Evolutionary conservation across 2,329 filamentous ascomycete species (phyloP).

Genomic region (Neofusicoccum ribis): DNA sequence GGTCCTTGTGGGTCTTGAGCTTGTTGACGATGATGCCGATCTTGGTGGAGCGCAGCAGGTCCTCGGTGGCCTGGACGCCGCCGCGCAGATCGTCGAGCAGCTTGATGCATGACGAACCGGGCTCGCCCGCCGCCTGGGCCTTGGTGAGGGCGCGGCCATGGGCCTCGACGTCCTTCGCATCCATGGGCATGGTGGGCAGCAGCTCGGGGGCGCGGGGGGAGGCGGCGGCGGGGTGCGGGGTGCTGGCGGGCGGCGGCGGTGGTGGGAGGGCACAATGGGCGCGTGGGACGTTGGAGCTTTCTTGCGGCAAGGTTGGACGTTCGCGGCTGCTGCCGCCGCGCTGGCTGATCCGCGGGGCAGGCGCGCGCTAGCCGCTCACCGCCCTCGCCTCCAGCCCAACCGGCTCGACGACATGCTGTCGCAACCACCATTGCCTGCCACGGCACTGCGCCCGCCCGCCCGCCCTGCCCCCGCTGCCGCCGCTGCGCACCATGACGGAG

Average conservation of each 20-base stretch:
- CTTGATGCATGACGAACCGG: constrained; percentile 68
- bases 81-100: constrained; percentile 78
- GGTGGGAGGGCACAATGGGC: background rate
- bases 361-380: constrained; percentile 14
- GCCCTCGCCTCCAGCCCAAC: background rate
- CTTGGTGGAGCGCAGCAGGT: constrained; percentile 85
- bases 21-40: constrained; percentile 90
- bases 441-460: background rate
- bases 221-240: background rate
- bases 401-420: background rate
- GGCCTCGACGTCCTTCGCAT: constrained; percentile 76
- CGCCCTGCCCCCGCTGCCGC: no score
- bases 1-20: constrained; percentile 76
- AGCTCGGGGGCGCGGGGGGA: background rate
- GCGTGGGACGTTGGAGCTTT: background rate
- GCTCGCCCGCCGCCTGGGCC: constrained; percentile 72
- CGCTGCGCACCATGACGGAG: constrained; percentile 46
- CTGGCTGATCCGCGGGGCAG: constrained; percentile 19
- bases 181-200: constrained; percentile 55
- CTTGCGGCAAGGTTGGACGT: constrained; percentile 11
- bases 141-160: constrained; percentile 79
- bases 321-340: constrained; percentile 17
- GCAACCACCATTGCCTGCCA: background rate
- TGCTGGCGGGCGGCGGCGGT: background rate
- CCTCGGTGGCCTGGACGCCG: constrained; percentile 81